phyloP scores from a whole-genome alignment of 176 grass and related monocot genomes.

The Zoysia japonica region DNA sequence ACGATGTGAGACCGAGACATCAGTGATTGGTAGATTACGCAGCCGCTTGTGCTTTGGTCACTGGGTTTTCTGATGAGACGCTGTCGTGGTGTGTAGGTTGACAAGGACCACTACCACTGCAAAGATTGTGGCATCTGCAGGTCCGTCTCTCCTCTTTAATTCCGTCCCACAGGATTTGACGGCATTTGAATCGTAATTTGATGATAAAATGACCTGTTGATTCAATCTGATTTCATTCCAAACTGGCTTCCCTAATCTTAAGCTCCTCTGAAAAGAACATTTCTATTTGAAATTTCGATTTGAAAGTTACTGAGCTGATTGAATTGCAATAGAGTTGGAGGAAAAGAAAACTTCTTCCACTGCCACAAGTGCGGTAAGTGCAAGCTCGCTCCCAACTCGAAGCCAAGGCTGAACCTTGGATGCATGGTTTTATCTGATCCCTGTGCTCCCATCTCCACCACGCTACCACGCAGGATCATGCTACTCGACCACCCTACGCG shows the following conservation, averaged over 20 bases:
- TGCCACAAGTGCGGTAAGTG: constrained; percentile 84
- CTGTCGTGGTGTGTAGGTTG: constrained; percentile 33
- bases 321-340: constrained; percentile 65
- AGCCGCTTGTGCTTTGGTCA: background rate
- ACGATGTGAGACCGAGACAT: constrained; percentile 54
- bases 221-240: background rate
- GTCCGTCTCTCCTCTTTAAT: constrained; percentile 27
- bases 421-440: background rate
- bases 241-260: background rate
- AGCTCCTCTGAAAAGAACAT: background rate
- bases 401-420: no score
- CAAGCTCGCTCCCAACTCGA: background rate
- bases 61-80: constrained; percentile 21
- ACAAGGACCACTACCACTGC: constrained; percentile 83
- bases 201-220: background rate
- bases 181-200: background rate
- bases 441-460: background rate
- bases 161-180: background rate
- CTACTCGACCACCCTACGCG: constrained; percentile 60
- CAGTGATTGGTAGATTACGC: background rate
- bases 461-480: constrained; percentile 57
- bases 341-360: constrained; percentile 82
- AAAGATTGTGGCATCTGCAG: constrained; percentile 90
- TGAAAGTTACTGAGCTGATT: constrained; percentile 7
- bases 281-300: background rate